Percentiles rank a stretch among this genome's conserved stretches.
Conservation (phyloP, 2,329 filamentous ascomycete genomes). For the Xylogone sp. region DNA sequence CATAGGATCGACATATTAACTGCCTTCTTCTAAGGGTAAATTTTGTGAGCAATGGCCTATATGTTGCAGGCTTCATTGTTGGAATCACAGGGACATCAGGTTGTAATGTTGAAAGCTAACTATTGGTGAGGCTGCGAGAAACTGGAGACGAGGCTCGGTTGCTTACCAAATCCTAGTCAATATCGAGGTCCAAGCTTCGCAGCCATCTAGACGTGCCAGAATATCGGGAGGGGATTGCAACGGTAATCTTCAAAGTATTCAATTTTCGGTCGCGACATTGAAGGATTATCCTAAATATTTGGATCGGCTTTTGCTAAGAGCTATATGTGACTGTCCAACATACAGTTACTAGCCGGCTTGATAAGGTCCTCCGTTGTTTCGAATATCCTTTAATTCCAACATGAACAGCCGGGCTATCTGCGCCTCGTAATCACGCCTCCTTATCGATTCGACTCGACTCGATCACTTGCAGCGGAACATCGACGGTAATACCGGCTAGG, state of each 20-base stretch:
- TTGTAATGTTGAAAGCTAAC: background rate
- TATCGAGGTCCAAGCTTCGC: background rate
- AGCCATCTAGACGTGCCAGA: background rate
- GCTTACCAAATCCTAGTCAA: background rate
- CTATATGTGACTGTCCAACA: background rate
- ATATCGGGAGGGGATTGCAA: background rate
- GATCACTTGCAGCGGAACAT: background rate
- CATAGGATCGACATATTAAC: constrained; percentile 55
- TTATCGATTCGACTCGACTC: background rate
- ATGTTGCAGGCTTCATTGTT: constrained; percentile 21
- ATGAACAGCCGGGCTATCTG: background rate
- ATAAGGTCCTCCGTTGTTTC: background rate
- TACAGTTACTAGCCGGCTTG: background rate
- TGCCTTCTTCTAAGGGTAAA: constrained; percentile 12
- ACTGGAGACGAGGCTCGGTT: background rate
- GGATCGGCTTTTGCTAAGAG: background rate
- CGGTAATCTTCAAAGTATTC: background rate
- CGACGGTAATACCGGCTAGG: background rate
- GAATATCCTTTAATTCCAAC: background rate
- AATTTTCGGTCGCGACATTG: background rate
- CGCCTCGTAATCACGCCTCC: background rate
- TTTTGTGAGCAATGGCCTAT: constrained; percentile 18
- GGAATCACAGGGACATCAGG: background rate
- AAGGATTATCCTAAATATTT: background rate
- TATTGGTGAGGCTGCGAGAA: background rate